Base-by-base conservation (phyloP, 2,329 filamentous ascomycete genomes). In the Epichloe coenophiala region DNA sequence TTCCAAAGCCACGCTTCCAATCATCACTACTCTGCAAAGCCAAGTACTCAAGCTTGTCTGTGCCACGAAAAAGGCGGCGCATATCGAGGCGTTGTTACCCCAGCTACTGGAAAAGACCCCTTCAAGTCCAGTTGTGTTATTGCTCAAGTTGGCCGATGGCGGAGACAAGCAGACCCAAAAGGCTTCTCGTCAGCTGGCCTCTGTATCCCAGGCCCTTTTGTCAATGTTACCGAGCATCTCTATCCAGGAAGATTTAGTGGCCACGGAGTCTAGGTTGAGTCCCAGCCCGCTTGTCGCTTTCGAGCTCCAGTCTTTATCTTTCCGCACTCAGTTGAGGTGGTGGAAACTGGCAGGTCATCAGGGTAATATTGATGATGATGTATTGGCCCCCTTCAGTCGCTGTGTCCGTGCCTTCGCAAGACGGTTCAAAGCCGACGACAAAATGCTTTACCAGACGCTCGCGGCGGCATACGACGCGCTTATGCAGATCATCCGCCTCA, bases 181-280 rank as follows among this genome's bases (percentile, higher is more conserved):
- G 60, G 70, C 74, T 17, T 72, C 78, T 9, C 79, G 78, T 3
- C 83, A 88, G 54, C 67, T 90, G 17, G 83, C 88, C 47, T 74
- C 72, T 0, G 61, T 88, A 2, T 80, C 83, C 0, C 81, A 86
- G 56, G 72, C 73, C 3, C 67, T 89, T 0, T 68, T 89, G 1
- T 76, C 80, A 0, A 65, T 89, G 1, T 77, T 81, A 31, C 84
- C 86, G 1, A 84, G 78, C 58, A 70, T 84, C n/a, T 80, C 83
- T 2, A 69, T 71, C 46, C 75, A 78, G 9, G 78, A 83, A 40
- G 86, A 90, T 58, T 64, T 64, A 3, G 56, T 71, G 1, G 80
- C 80, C 0, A 59, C 66, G 4, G 76, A 83, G 53, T 65, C 71
- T 8, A 71, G 74, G 27, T 63, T 80, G 7, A 78, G 74, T 53